Conservation (phyloP, 108 stramenopile species). For the Epipyxis sp. region DNA sequence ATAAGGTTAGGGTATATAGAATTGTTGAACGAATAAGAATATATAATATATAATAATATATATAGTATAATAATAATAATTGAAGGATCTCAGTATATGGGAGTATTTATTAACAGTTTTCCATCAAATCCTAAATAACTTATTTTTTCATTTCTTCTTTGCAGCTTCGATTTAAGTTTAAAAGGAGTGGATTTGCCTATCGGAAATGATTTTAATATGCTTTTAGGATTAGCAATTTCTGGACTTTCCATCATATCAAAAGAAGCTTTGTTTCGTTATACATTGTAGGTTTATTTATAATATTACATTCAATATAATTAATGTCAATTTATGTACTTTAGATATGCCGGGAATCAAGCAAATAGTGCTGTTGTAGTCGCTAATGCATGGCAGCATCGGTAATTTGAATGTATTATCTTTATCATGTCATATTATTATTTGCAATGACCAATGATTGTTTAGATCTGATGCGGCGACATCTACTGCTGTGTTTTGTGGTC, state of each 20-base stretch:
- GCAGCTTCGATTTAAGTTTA: too few relatives aligned
- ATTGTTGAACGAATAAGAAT: too few relatives aligned
- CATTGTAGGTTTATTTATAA: conserved; percentile 7
- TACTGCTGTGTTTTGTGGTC: conserved; percentile 19
- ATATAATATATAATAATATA: too few relatives aligned
- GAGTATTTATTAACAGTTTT: too few relatives aligned
- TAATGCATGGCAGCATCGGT: conserved; percentile 33
- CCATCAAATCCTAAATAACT: too few relatives aligned
- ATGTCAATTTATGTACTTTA: not conserved
- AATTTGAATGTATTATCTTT: not conserved
- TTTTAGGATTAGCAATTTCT: not conserved
- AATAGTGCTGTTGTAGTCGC: conserved; percentile 21
- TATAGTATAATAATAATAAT: too few relatives aligned
- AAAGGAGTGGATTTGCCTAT: too few relatives aligned
- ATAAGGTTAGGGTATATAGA: too few relatives aligned
- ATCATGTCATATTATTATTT: too few relatives aligned
- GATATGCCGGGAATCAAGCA: not conserved
- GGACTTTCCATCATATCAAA: conserved; percentile 12
- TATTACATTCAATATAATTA: not conserved
- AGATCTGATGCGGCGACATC: conserved; percentile 15
- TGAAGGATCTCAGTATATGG: too few relatives aligned
- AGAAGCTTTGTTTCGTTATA: conserved; percentile 26
- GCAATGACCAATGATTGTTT: not conserved
- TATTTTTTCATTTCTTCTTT: too few relatives aligned
- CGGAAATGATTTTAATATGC: not conserved